phyloP scores from a whole-genome alignment of 139 green algal genomes.

The Parachlorella kessleri region DNA sequence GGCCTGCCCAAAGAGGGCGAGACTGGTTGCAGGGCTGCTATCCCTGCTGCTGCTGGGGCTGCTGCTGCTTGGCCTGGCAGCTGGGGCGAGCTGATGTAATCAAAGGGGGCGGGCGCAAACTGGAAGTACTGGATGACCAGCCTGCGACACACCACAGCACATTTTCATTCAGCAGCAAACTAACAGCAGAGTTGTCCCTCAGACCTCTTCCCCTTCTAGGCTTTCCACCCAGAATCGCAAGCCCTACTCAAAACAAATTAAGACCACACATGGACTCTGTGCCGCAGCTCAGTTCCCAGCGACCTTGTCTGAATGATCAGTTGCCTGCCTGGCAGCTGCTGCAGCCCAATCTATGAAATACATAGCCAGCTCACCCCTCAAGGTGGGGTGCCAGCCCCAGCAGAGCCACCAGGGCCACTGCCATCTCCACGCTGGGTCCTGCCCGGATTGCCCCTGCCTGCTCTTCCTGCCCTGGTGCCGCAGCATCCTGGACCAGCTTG shows the following conservation, averaged over 20 bases:
- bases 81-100: constrained; percentile 15
- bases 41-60: not conserved
- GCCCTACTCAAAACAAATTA: too few species aligned
- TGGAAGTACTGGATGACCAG: constrained; percentile 48
- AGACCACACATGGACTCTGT: too few species aligned
- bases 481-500: not conserved
- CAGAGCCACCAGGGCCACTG: constrained; percentile 39
- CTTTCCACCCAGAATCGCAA: too few species aligned
- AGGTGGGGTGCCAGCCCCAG: constrained; percentile 57
- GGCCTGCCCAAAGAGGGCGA: not conserved
- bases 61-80: not conserved
- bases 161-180: too few species aligned
- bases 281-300: too few species aligned
- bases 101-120: constrained; percentile 21
- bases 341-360: not conserved
- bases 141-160: constrained; percentile 19
- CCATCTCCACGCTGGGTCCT: constrained; percentile 3
- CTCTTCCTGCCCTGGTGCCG: not conserved
- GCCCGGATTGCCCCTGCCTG: too few species aligned
- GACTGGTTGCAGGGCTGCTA: not conserved
- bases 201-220: too few species aligned
- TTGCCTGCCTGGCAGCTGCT: not conserved
- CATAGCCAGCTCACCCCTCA: constrained; percentile 32
- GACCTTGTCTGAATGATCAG: too few species aligned
- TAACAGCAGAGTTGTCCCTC: too few species aligned